Evolutionary conservation across 2,329 filamentous ascomycete species (phyloP), one percentile per base, ranked within the genome.

Genomic region (Monascus ruber): DNA sequence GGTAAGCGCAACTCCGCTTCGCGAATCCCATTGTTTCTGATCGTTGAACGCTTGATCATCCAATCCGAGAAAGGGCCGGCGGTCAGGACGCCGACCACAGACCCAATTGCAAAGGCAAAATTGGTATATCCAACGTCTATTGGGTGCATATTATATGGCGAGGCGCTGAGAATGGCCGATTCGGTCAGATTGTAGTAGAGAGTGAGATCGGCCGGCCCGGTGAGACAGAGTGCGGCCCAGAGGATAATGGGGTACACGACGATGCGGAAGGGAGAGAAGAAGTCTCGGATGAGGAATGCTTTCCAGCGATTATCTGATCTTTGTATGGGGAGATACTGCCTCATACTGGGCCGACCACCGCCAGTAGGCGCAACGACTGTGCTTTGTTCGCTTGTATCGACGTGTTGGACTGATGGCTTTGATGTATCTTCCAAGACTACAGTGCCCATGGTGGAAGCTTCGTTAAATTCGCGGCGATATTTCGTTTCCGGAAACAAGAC

Each of bases 1-100:
- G 73, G 73, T 4, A 79, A 54, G n/a, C 75, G 64, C 73, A 78
- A 77, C 49, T 77, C 73, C 0, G 75, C 72, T 36, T 76, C 68
- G n/a, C 74, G 63, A 17, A 78, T 64, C 4, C 75, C 75, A 4
- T 66, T 64, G 46, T 77, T 79, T 26, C 64, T 62, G 38, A 55
- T 60, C 0, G 75, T 77, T 24, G 72, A 59, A 39, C 58, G 63
- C 36, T 72, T 68, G 11, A 71, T 69, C 6, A 68, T 55, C 51
- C 59, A 62, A 47, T 77, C 70, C 39, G 76, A 76, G 34, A 74
- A 71, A 0, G 70, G 68, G 7, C 77, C 69, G 9, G 73, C 72
- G 0, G 74, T 69, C 8, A 57, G 44, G 2, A 71, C 54, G 2
- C 68, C 67, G 27, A 70, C 43, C 26, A 65, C 39, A 25, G 53